These are phyloP conservation scores for Vaccinium macrocarpon DNA, from an alignment of 148 eudicot species.

Conservation along the genomic window DNA sequence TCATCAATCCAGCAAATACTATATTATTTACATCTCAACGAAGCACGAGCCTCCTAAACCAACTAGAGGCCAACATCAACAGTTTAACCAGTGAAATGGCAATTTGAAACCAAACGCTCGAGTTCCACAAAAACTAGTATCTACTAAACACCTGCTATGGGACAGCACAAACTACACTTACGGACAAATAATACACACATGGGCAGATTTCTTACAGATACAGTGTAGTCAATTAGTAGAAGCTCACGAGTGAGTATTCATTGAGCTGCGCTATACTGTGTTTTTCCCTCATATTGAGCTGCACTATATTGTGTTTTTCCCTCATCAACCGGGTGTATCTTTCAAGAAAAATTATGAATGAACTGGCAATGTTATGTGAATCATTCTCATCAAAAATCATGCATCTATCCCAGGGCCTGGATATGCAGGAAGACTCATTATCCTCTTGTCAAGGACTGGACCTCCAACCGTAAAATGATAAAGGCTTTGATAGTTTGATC, in stretches of 20 bases:
- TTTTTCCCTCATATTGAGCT: not conserved
- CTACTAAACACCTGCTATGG: not conserved
- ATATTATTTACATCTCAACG: not conserved
- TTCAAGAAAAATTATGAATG: not conserved
- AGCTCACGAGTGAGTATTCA: too few species aligned
- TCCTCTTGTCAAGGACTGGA: conserved; percentile 78
- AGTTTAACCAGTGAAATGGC: not conserved
- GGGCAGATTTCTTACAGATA: not conserved
- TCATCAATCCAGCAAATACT: not conserved
- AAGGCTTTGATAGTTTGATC: conserved; percentile 70
- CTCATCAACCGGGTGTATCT: not conserved
- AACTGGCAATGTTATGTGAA: not conserved
- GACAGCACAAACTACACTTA: not conserved
- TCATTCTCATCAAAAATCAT: conserved; percentile 16
- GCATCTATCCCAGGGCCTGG: conserved; percentile 74
- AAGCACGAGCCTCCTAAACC: not conserved
- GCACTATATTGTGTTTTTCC: not conserved
- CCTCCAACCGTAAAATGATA: conserved; percentile 91
- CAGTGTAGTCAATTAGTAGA: not conserved
- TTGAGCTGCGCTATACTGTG: not conserved
- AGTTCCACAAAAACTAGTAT: not conserved
- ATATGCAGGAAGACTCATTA: conserved; percentile 93
- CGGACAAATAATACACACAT: not conserved
- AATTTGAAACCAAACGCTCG: not conserved
- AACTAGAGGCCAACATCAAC: not conserved